Evolutionary conservation across 805 yeast genomes (phyloP), one percentile per base, ranked within the genome.

Genomic region (Yamadazyma endophytica): DNA sequence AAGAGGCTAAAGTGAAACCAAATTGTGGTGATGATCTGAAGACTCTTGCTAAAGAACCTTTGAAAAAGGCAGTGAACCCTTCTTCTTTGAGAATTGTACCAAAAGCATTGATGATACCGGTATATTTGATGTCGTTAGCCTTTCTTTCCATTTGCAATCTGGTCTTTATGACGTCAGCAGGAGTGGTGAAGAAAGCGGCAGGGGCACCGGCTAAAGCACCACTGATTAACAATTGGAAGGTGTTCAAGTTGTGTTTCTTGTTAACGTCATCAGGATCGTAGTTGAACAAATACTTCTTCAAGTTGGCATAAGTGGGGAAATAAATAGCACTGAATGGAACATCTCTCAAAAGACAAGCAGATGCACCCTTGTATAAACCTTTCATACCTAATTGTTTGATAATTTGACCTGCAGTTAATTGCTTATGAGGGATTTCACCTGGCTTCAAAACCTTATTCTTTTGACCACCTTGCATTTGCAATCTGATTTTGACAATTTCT

Each of bases 151-250:
- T 79, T 64, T 90, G 98, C 42, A 90, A 67, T 59, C 97, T 79
- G 3, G 98, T 90, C 65, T 90, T 90, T 49, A 92, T 84, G 29
- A 90, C 97, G 68, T 90, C 98, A 50, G 87, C 88, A 2, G 98
- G 98, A 0, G 98, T 90, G 2, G 98, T 90, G 44, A 89, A 66
- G 57, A 83, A 90, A 8, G 97, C 97, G 18, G 97, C 94, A 7
- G 98, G 98, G 68, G 94, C 87, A 54, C 97, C 98, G 9, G 98
- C 97, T 42, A 89, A 55, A 8, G 95, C 97, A 58, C 98, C 98
- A 39, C 94, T 76, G 4, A 76, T 56, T 38, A 90, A 73, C 43
- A 92, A 67, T 59, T 90, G 95, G 82, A 90, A 80, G 17, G 94
- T 77, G 40, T 77, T 77, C 38, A 89, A 73, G 40, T 73, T 69